Percentiles rank a stretch among this genome's conserved stretches.
Conservation (phyloP, 176 grass and related monocot species). For the Oryza glaberrima region DNA sequence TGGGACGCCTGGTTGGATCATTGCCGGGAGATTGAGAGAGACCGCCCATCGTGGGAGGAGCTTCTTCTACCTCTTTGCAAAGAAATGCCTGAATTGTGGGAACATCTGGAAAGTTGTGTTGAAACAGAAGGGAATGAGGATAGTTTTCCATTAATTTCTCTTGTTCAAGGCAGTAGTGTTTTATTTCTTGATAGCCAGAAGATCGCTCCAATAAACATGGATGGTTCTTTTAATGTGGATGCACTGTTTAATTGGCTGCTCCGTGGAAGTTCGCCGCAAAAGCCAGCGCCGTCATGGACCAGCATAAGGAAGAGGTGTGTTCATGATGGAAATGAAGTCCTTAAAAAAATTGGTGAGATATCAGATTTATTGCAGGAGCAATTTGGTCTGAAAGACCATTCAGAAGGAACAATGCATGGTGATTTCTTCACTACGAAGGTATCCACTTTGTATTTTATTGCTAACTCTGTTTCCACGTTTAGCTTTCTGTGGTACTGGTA, state of each 20-base stretch:
- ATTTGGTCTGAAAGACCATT: neutral
- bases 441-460: constrained; percentile 9
- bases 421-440: constrained; percentile 20
- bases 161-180: neutral
- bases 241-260: neutral
- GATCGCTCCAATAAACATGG: neutral
- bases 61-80: neutral
- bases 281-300: neutral
- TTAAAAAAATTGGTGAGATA: constrained; percentile 15
- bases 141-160: constrained; percentile 13
- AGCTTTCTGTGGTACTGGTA: neutral
- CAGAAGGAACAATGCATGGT: neutral
- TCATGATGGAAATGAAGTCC: constrained; percentile 24
- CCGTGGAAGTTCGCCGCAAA: neutral
- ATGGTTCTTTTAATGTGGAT: neutral
- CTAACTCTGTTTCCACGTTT: constrained; percentile 17
- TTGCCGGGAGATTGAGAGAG: neutral
- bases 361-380: neutral
- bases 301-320: constrained; percentile 36
- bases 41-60: neutral
- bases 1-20: no score
- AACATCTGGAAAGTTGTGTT: neutral
- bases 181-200: constrained; percentile 11
- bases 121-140: neutral
- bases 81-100: neutral